Percentiles rank a stretch among this genome's conserved stretches.
phyloP scores from a whole-genome alignment of 2,329 filamentous ascomycete genomes.

The Shiraia sp. region DNA sequence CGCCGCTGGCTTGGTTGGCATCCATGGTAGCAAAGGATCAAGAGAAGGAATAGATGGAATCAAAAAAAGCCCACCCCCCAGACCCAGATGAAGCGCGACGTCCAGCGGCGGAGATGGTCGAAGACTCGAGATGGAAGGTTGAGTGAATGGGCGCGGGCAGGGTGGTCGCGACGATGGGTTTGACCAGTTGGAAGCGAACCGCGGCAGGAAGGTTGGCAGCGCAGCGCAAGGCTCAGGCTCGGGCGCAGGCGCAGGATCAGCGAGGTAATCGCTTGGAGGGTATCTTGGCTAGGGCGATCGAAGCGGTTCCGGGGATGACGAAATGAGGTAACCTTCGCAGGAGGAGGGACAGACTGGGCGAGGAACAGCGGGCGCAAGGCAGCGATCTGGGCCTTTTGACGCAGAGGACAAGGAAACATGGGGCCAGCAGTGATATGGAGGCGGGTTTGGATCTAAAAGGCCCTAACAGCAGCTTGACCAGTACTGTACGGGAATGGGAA shows the following conservation, averaged over 20 bases:
- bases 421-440: constrained; percentile 26
- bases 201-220: constrained; percentile 4
- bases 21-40: constrained; percentile 43
- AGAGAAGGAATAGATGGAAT: too few species aligned
- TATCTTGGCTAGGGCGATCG: constrained; percentile 18
- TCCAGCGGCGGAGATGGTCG: not conserved
- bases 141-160: not conserved
- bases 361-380: constrained; percentile 20
- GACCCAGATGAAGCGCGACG: constrained; percentile 10
- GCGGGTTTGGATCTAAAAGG: constrained; percentile 27
- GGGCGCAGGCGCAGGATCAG: too few species aligned
- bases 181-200: constrained; percentile 2
- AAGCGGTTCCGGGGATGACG: constrained; percentile 24
- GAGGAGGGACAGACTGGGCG: constrained; percentile 17
- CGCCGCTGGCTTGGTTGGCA: constrained; percentile 33
- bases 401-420: constrained; percentile 29
- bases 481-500: constrained; percentile 31
- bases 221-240: constrained; percentile 21
- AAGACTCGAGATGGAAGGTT: not conserved
- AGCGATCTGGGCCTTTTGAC: constrained; percentile 30
- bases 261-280: constrained; percentile 9
- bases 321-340: constrained; percentile 24
- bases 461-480: constrained; percentile 32
- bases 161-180: constrained; percentile 1
- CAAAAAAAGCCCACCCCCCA: too few species aligned